A percentile compares a stretch with the other conserved stretches of the same genome.
Conservation (phyloP, 2,329 filamentous ascomycete species). For the Chaetothyriales sp. region DNA sequence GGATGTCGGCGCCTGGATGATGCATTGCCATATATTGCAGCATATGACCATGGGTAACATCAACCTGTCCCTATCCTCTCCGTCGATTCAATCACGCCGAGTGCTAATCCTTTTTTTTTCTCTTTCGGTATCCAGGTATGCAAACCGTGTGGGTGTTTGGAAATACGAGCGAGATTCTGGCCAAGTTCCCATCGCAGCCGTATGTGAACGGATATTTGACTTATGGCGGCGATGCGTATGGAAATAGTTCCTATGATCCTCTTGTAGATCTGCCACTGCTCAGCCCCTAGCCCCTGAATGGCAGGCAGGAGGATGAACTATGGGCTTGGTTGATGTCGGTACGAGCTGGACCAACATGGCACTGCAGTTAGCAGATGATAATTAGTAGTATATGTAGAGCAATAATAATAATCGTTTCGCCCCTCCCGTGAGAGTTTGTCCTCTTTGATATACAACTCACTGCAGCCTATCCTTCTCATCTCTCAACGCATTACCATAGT, state of each 20-base stretch:
- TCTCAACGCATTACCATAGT: constrained; percentile 50
- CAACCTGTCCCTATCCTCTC: no score
- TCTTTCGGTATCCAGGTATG: constrained; percentile 7
- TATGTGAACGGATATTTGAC: constrained; percentile 30
- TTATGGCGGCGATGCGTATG: constrained; percentile 31
- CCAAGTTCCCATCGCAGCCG: constrained; percentile 17
- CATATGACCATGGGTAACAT: constrained; percentile 35
- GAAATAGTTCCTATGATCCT: constrained; percentile 19
- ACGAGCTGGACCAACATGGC: no score
- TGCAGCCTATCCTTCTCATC: background rate
- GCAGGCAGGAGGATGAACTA: background rate
- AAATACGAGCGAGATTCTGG: constrained; percentile 26
- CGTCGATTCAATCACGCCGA: no score
- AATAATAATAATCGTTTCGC: no score
- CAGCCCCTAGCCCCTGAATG: background rate
- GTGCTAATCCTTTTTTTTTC: background rate
- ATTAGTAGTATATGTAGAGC: no score
- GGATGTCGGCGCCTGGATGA: constrained; percentile 35
- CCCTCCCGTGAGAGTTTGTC: no score
- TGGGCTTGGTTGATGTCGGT: background rate
- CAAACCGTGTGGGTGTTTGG: constrained; percentile 32
- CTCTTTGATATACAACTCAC: background rate
- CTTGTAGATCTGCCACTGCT: constrained; percentile 3
- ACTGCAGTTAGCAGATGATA: no score
- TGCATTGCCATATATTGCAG: constrained; percentile 35